Percentiles rank a stretch among this genome's conserved stretches.
These are phyloP conservation scores for Yueomyces sinensis DNA, from an alignment of 805 yeast genomes.

Conservation along the genomic window DNA sequence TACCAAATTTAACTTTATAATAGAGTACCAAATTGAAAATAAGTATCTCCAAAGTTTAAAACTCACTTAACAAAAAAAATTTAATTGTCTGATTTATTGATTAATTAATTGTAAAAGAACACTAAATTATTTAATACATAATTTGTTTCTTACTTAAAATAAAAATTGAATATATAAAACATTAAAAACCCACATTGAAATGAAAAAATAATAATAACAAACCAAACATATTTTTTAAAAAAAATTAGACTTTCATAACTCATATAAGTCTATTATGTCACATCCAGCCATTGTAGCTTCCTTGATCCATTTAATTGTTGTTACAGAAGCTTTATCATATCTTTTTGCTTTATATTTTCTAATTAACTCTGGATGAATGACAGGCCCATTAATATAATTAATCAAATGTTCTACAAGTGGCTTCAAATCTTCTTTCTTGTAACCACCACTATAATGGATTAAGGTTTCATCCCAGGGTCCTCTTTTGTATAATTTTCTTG, in stretches of 20 bases:
- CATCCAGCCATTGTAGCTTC: slow-evolving; percentile 24
- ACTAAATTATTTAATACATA: too few relatives aligned
- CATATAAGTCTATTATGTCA: slow-evolving; percentile 22
- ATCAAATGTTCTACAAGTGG: slow-evolving; percentile 59
- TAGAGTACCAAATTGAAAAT: too few relatives aligned
- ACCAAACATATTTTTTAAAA: too few relatives aligned
- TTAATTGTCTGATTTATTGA: too few relatives aligned
- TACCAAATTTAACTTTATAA: too few relatives aligned
- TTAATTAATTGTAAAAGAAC: too few relatives aligned
- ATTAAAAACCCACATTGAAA: too few relatives aligned
- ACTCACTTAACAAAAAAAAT: too few relatives aligned
- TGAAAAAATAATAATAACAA: too few relatives aligned
- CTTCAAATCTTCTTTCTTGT: slow-evolving; percentile 51
- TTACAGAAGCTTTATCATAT: slow-evolving; percentile 67
- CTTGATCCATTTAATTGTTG: slow-evolving; percentile 73
- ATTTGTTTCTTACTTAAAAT: too few relatives aligned
- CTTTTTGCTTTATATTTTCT: slow-evolving; percentile 78
- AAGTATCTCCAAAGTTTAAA: too few relatives aligned
- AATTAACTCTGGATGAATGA: slow-evolving; percentile 78
- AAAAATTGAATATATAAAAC: too few relatives aligned
- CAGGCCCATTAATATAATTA: slow-evolving; percentile 62
- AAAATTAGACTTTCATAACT: slow-evolving; percentile 4
- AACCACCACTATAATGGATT: slow-evolving; percentile 82
- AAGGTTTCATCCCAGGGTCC: slow-evolving; percentile 70
- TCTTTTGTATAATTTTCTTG: slow-evolving; percentile 56